These are phyloP conservation scores for Sporothrix pseudoabietina DNA, from an alignment of 2,329 filamentous ascomycete genomes.

Conservation along the genomic window DNA sequence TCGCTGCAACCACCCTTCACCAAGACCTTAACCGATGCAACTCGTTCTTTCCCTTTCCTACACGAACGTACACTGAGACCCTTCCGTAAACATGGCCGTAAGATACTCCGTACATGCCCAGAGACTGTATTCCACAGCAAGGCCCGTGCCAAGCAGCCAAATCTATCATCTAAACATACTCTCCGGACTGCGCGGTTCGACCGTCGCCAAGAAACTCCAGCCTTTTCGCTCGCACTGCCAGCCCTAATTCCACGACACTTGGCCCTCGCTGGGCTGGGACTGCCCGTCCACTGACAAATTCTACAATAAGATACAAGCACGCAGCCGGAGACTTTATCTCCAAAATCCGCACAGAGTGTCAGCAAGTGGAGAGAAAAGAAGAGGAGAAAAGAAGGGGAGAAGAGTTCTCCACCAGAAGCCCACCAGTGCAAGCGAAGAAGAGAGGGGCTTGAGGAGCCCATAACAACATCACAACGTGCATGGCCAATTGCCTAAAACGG, in stretches of 20 bases:
- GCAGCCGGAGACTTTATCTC: not conserved
- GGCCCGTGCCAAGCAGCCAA: not conserved
- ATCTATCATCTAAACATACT: too few relatives aligned
- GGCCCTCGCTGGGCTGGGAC: not conserved
- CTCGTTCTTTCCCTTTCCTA: not conserved
- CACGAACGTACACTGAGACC: too few relatives aligned
- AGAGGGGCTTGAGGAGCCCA: not conserved
- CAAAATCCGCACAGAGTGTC: not conserved
- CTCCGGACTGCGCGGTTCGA: not conserved
- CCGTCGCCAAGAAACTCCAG: not conserved
- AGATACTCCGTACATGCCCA: too few relatives aligned
- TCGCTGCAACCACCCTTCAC: not conserved
- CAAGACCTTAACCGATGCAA: not conserved
- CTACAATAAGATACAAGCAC: not conserved
- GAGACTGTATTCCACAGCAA: not conserved
- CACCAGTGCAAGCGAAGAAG: not conserved
- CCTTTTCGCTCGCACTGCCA: not conserved
- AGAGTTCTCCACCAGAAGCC: not conserved
- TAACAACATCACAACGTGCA: constrained; percentile 10
- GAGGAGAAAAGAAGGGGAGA: not conserved
- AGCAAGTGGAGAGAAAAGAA: not conserved
- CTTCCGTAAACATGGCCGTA: too few relatives aligned
- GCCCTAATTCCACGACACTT: not conserved
- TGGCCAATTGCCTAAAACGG: constrained; percentile 13
- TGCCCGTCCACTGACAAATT: too few relatives aligned